A percentile compares a stretch with the other conserved stretches of the same genome.
Conservation (phyloP, 441 rosid species). For the Geranium incanum region DNA sequence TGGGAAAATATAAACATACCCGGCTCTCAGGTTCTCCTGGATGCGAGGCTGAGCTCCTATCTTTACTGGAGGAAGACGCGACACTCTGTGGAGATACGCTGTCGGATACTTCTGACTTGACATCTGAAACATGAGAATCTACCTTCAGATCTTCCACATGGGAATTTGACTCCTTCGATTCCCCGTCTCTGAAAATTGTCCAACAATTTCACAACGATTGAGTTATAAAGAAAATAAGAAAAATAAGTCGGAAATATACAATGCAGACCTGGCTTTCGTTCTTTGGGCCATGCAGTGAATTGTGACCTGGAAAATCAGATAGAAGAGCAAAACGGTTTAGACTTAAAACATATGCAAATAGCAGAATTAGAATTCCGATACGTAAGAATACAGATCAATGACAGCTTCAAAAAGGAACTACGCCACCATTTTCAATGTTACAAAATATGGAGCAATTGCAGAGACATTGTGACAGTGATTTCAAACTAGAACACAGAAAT, state of each 20-base stretch:
- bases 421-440: neutral
- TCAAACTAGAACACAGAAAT: neutral
- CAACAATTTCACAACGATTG: slow-evolving; percentile 4
- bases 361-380: too few species aligned
- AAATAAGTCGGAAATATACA: neutral
- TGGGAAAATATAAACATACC: slow-evolving; percentile 23
- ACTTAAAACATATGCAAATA: neutral
- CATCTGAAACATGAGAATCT: slow-evolving; percentile 24
- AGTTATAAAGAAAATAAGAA: neutral
- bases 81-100: slow-evolving; percentile 18
- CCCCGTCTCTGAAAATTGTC: slow-evolving; percentile 33
- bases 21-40: slow-evolving; percentile 25
- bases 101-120: slow-evolving; percentile 33
- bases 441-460: neutral
- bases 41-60: slow-evolving; percentile 22
- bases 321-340: too few species aligned
- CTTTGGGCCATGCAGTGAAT: slow-evolving; percentile 49
- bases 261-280: slow-evolving; percentile 35
- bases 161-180: slow-evolving; percentile 15
- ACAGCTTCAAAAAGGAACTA: neutral
- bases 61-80: slow-evolving; percentile 27
- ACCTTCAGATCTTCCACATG: slow-evolving; percentile 1
- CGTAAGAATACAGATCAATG: neutral
- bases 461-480: neutral
- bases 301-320: slow-evolving; percentile 33